Conservation (phyloP, 768 basidiomycete genomes). For the Pisolithus marmoratus region DNA sequence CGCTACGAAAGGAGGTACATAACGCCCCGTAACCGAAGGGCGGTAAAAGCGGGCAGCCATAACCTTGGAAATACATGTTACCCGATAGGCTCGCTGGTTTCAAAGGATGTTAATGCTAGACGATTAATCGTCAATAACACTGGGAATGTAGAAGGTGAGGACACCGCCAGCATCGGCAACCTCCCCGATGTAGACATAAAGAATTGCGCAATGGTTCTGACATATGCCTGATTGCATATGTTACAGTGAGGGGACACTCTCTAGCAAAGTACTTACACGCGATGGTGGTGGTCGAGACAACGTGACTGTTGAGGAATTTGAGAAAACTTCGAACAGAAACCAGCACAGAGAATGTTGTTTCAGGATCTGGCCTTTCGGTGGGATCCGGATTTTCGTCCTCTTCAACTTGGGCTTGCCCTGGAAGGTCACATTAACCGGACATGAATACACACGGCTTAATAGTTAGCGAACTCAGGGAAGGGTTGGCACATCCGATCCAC, state of each 20-base stretch:
- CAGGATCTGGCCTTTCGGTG: slow-evolving; percentile 43
- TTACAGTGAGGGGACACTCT: background rate
- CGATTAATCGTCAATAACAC: slow-evolving; percentile 53
- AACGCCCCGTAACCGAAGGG: too few species aligned
- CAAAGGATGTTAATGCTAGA: background rate
- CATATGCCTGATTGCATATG: slow-evolving; percentile 56
- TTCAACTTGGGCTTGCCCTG: slow-evolving; percentile 21
- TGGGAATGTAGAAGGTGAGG: slow-evolving; percentile 84
- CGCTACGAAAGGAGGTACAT: too few species aligned
- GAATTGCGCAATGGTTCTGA: slow-evolving; percentile 75
- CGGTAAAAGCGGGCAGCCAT: background rate
- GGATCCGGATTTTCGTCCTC: slow-evolving; percentile 31
- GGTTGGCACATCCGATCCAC: slow-evolving; percentile 71
- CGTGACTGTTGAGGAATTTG: slow-evolving; percentile 76
- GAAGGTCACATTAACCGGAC: slow-evolving; percentile 6
- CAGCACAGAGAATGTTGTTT: slow-evolving; percentile 56
- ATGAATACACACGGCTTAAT: background rate
- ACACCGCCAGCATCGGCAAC: slow-evolving; percentile 76
- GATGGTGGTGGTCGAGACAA: slow-evolving; percentile 79
- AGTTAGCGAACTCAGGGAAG: slow-evolving; percentile 40
- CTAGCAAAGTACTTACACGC: slow-evolving; percentile 53
- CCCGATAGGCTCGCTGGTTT: background rate
- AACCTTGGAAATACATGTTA: too few species aligned
- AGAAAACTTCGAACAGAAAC: slow-evolving; percentile 71
- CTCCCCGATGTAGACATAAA: slow-evolving; percentile 87